These are phyloP conservation scores for Termitomyces sp. DNA, from an alignment of 768 basidiomycete species.

Conservation along the genomic window DNA sequence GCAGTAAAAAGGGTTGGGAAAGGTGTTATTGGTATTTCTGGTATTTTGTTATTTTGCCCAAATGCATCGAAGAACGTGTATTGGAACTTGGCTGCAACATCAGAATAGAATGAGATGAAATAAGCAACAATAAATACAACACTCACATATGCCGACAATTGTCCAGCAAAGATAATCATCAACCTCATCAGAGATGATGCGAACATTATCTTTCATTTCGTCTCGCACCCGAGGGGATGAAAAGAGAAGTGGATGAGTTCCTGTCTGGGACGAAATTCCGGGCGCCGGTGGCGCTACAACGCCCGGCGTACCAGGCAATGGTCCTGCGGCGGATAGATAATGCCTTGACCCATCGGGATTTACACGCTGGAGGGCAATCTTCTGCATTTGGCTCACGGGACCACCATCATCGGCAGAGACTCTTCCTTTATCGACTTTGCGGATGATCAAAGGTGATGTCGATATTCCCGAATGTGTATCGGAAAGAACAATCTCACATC, in stretches of 20 bases:
- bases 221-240: conserved; percentile 78
- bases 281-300: conserved; percentile 67
- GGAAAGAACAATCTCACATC: conserved; percentile 82
- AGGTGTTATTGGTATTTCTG: conserved; percentile 81
- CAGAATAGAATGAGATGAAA: background rate
- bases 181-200: conserved; percentile 79
- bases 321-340: conserved; percentile 87
- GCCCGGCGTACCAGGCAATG: conserved; percentile 73
- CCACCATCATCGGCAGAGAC: conserved; percentile 87
- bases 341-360: conserved; percentile 81
- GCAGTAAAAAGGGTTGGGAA: conserved; percentile 85
- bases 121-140: conserved; percentile 4
- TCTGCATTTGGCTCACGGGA: conserved; percentile 95
- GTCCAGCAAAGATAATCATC: conserved; percentile 97
- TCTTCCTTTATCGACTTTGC: conserved; percentile 89
- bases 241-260: conserved; percentile 79
- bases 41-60: conserved; percentile 73
- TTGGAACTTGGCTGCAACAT: conserved; percentile 76
- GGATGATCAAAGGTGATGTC: conserved; percentile 82
- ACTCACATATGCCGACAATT: conserved; percentile 90
- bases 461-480: conserved; percentile 84
- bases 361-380: conserved; percentile 85
- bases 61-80: conserved; percentile 93
- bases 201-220: conserved; percentile 75
- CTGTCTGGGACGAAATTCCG: conserved; percentile 72